Base-by-base conservation (phyloP, 495 filamentous ascomycete species). In the Viridothelium virens region DNA sequence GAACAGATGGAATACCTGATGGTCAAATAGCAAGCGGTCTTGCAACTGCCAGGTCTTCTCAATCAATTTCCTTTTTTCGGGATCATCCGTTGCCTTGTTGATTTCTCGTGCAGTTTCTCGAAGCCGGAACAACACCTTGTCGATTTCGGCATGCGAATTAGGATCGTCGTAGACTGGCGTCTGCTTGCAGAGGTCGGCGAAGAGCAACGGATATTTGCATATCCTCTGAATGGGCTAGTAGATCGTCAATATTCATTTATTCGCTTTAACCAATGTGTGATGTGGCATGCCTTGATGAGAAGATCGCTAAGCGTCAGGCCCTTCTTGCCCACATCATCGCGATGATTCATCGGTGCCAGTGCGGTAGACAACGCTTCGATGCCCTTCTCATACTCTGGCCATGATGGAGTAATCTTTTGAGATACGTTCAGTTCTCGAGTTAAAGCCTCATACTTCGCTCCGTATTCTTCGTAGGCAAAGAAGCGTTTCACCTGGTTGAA, bases 191-290 rank as follows among this genome's bases (percentile, higher is more conserved):
- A 98, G 79, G 66, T 96, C 91, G 4, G 86, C 81, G 63, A 97
- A 90, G 31, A 98, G 80, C 41, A 98, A 82, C 10, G 90, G 90
- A 77, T 98, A 98, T 78, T 89, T 91, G 82, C 90, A 95, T 14
- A 97, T 84, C 41, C 94, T 84, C 79, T 98, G 94, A 64, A 96
- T 91, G 0, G 94, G 94, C 94, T 96, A 70, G 38, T 34, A 46
- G 25, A 7, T n/a, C 9, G 41, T 25, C 38, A 34, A 38, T 14
- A 66, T 14, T 2, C 18, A 47, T 14, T 50, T 48, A 53, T 18
- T 66, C 16, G 66, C 4, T 2, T 9, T 68, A 14, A 38, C 9
- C 56, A 44, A 33, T 25, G 67, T 53, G 12, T 5, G 18, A 38
- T 46, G 50, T 44, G 11, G 65, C 77, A 63, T 76, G 91, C 92